A percentile compares a stretch with the other conserved stretches of the same genome.
These are phyloP conservation scores for Fusarium setosum DNA, from an alignment of 2,329 filamentous ascomycete species.

Conservation along the genomic window DNA sequence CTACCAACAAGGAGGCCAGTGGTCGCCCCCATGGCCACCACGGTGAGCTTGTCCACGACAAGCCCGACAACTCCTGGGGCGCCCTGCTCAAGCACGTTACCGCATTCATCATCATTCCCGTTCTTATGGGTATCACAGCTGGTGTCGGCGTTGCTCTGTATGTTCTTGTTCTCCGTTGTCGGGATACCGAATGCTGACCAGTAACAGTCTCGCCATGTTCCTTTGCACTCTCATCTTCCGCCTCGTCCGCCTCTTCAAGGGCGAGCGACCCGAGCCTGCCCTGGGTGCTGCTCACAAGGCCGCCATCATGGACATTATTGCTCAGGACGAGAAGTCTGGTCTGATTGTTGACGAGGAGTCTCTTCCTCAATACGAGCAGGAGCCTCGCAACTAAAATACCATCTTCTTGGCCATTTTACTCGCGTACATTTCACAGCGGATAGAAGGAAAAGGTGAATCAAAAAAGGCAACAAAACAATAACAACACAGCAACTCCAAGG, in stretches of 20 bases:
- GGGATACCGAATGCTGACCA: conserved; percentile 41
- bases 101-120: conserved; percentile 73
- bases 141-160: conserved; percentile 75
- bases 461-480: conserved; percentile 7
- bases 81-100: conserved; percentile 66
- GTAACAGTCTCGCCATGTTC: conserved; percentile 69
- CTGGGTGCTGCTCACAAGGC: conserved; percentile 45
- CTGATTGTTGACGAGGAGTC: conserved; percentile 56
- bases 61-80: conserved; percentile 52
- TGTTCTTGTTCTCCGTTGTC: conserved; percentile 40
- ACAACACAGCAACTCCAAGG: conserved; percentile 5
- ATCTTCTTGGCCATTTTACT: not conserved
- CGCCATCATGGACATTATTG: conserved; percentile 49
- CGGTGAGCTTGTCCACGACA: conserved; percentile 37
- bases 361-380: conserved; percentile 45
- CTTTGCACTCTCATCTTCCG: conserved; percentile 71
- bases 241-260: conserved; percentile 63
- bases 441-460: not conserved
- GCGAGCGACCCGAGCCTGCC: conserved; percentile 23
- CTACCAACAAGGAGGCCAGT: conserved; percentile 23
- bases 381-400: conserved; percentile 34
- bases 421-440: not conserved
- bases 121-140: conserved; percentile 75
- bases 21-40: conserved; percentile 38
- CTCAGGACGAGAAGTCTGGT: conserved; percentile 61